Percentiles rank a stretch among this genome's conserved stretches.
These are phyloP conservation scores for Ogataea allantospora DNA, from an alignment of 805 yeast species.

Conservation along the genomic window DNA sequence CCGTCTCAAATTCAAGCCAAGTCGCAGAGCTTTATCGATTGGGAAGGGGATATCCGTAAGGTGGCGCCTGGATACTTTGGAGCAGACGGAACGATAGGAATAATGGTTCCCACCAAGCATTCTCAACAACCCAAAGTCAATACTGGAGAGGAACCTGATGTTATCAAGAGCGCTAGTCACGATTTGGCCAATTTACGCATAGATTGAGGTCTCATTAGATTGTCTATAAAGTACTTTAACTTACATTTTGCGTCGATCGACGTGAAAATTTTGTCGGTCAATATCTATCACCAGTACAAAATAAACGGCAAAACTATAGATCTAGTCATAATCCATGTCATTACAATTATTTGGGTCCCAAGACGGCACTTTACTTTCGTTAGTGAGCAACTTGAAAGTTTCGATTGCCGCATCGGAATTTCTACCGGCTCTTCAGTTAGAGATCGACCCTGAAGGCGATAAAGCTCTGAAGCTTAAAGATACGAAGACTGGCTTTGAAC, in stretches of 20 bases:
- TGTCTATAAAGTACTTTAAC: not conserved
- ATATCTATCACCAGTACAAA: not conserved
- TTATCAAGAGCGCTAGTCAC: conserved; percentile 1
- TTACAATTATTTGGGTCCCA: conserved; percentile 34
- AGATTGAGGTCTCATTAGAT: not conserved
- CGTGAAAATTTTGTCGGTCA: conserved; percentile 9
- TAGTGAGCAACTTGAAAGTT: conserved; percentile 43
- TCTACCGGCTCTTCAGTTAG: conserved; percentile 28
- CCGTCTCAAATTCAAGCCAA: conserved; percentile 1
- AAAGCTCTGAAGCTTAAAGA: conserved; percentile 28
- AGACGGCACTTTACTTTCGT: conserved; percentile 29
- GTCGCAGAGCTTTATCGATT: conserved; percentile 13
- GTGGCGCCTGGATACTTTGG: conserved; percentile 31
- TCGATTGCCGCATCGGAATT: conserved; percentile 40
- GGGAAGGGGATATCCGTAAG: conserved; percentile 24
- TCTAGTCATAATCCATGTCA: conserved; percentile 19
- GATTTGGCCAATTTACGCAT: conserved; percentile 8
- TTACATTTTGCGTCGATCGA: conserved; percentile 10
- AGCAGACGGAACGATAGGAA: conserved; percentile 21
- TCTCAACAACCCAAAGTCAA: not conserved
- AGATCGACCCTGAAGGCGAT: conserved; percentile 23
- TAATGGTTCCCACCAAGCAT: conserved; percentile 27
- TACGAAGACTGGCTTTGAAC: conserved; percentile 42
- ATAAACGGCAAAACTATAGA: conserved; percentile 1
- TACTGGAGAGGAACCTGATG: not conserved